Conservation (phyloP, 1,284 basidiomycete genomes). For the Sanguinoderma infundibulare region DNA sequence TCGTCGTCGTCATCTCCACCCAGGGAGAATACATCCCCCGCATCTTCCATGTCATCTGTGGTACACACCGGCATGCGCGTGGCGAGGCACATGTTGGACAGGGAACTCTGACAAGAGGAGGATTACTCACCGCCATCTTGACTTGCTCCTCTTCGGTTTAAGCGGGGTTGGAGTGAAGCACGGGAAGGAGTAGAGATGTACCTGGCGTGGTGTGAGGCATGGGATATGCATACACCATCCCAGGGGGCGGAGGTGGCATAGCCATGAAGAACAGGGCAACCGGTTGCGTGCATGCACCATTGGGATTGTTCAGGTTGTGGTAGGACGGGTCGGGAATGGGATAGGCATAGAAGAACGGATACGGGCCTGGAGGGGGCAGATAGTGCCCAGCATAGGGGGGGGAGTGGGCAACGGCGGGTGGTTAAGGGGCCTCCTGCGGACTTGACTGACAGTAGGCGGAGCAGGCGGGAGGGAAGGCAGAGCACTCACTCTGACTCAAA, state of each 20-base stretch:
- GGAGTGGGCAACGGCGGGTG: conserved; percentile 37
- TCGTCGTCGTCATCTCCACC: conserved; percentile 52
- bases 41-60: conserved; percentile 59
- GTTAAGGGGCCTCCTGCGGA: conserved; percentile 33
- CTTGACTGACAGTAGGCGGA: conserved; percentile 30
- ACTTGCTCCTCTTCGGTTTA: conserved; percentile 83
- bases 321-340: conserved; percentile 44
- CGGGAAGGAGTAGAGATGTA: conserved; percentile 32
- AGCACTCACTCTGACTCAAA: conserved; percentile 43
- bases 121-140: conserved; percentile 78
- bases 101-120: conserved; percentile 10
- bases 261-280: conserved; percentile 54
- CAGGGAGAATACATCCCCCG: conserved; percentile 71
- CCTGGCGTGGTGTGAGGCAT: conserved; percentile 51
- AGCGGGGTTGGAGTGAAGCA: conserved; percentile 18
- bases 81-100: neutral
- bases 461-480: conserved; percentile 28
- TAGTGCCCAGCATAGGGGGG: conserved; percentile 49
- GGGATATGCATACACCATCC: conserved; percentile 67
- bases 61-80: conserved; percentile 8
- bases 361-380: conserved; percentile 48
- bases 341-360: conserved; percentile 53
- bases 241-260: conserved; percentile 52
- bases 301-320: conserved; percentile 48
- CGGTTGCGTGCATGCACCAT: conserved; percentile 40